Conservation (phyloP, 495 filamentous ascomycete species). For the Poronia punctata region DNA sequence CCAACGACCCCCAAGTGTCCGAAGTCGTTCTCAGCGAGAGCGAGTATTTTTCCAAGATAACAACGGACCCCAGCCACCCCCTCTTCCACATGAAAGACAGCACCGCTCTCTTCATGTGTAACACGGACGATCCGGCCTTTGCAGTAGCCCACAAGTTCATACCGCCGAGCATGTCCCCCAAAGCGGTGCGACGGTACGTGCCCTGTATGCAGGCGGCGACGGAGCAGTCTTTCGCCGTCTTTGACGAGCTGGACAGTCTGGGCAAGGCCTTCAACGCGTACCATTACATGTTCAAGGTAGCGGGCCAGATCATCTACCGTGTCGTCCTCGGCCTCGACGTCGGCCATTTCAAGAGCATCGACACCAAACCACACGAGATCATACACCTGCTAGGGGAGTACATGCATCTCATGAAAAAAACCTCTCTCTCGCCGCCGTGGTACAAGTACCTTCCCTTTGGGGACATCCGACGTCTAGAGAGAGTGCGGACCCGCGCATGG, state of each 20-base stretch:
- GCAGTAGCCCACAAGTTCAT: slow-evolving; percentile 40
- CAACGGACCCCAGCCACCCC: slow-evolving; percentile 19
- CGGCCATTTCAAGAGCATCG: slow-evolving; percentile 32
- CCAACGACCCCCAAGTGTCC: slow-evolving; percentile 35
- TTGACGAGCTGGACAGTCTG: slow-evolving; percentile 37
- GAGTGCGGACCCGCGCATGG: slow-evolving; percentile 12
- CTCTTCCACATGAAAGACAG: neutral
- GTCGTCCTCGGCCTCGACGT: slow-evolving; percentile 38
- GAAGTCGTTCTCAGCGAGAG: slow-evolving; percentile 29
- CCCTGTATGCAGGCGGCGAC: slow-evolving; percentile 39
- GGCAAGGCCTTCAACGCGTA: slow-evolving; percentile 42
- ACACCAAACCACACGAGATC: slow-evolving; percentile 18
- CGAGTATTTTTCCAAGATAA: slow-evolving; percentile 38
- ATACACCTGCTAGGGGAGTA: slow-evolving; percentile 29
- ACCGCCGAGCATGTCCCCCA: slow-evolving; percentile 36
- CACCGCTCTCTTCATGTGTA: slow-evolving; percentile 12
- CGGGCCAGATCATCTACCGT: slow-evolving; percentile 36
- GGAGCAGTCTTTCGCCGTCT: slow-evolving; percentile 33
- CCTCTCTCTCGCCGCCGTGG: slow-evolving; percentile 36
- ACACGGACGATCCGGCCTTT: slow-evolving; percentile 35
- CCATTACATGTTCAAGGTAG: slow-evolving; percentile 47
- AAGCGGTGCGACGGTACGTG: slow-evolving; percentile 42
- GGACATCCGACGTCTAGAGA: slow-evolving; percentile 24
- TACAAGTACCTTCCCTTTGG: slow-evolving; percentile 35
- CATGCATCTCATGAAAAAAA: slow-evolving; percentile 39